Evolutionary conservation across 768 basidiomycete species (phyloP).

Genomic region (Cyathus striatus): DNA sequence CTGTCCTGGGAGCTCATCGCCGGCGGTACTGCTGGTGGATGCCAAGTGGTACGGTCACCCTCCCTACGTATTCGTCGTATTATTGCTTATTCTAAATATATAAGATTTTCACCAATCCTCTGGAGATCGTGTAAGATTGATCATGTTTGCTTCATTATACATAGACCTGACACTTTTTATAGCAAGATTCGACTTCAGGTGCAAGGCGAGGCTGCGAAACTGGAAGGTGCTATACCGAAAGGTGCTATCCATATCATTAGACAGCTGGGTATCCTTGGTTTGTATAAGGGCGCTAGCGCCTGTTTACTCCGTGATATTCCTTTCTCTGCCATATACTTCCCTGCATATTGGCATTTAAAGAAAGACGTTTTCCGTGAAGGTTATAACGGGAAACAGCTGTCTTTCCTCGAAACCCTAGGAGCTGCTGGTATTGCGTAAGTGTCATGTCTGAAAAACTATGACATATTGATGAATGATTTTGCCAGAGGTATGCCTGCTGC

Average conservation of each 20-base stretch:
- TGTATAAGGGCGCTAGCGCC: conserved; percentile 91
- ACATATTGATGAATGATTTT: conserved; percentile 21
- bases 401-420: conserved; percentile 83
- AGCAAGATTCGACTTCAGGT: conserved; percentile 93
- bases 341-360: conserved; percentile 85
- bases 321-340: conserved; percentile 92
- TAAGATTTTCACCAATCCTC: conserved; percentile 97
- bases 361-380: conserved; percentile 95
- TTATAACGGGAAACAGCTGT: conserved; percentile 88
- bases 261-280: conserved; percentile 85
- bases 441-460: conserved; percentile 8
- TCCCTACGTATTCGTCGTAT: no score
- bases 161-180: conserved; percentile 7
- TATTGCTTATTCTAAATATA: no score
- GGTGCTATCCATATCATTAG: conserved; percentile 92
- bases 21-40: conserved; percentile 91
- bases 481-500: conserved; percentile 96
- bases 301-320: conserved; percentile 95
- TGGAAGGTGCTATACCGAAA: conserved; percentile 72
- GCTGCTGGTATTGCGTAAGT: conserved; percentile 81
- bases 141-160: conserved; percentile 3
- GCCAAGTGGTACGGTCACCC: conserved; percentile 89
- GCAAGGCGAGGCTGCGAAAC: conserved; percentile 92
- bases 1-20: conserved; percentile 89
- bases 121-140: conserved; percentile 82